A percentile compares a stretch with the other conserved stretches of the same genome.
Conservation (phyloP, 208 protist species). For the Porcisia hertigi region DNA sequence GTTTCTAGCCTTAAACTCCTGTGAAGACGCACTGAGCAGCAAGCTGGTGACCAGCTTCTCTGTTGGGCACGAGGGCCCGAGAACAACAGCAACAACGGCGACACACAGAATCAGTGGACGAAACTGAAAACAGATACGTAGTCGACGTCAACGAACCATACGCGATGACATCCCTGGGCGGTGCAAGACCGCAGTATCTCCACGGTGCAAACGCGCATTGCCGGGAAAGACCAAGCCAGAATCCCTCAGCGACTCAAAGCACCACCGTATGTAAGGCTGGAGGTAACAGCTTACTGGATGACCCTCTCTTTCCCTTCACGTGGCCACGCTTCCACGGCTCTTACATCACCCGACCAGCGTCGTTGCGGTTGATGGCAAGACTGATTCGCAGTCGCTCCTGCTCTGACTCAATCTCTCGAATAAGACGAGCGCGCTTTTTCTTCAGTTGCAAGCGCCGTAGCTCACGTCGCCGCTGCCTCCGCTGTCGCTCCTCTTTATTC, state of each 20-base stretch:
- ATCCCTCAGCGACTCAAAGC: neutral
- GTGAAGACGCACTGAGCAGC: neutral
- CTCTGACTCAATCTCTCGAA: conserved; percentile 70
- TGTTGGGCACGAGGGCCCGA: neutral
- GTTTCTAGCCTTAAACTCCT: neutral
- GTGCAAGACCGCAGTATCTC: neutral
- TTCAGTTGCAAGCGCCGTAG: conserved; percentile 24
- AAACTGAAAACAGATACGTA: neutral
- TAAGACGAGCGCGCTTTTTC: conserved; percentile 45
- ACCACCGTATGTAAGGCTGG: neutral
- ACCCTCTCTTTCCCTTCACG: neutral
- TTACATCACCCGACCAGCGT: conserved; percentile 36
- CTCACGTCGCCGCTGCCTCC: conserved; percentile 13
- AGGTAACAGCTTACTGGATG: neutral
- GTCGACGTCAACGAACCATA: neutral
- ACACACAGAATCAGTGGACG: too few species aligned
- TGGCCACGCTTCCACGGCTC: neutral
- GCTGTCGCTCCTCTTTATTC: neutral
- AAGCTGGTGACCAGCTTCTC: neutral
- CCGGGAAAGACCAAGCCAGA: neutral
- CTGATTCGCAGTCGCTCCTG: conserved; percentile 73
- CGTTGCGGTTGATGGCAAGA: conserved; percentile 52
- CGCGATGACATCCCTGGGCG: neutral
- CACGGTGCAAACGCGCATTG: too few species aligned
- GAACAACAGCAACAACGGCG: neutral